Percentiles rank a stretch among this genome's conserved stretches.
Conservation (phyloP, 2,329 filamentous ascomycete genomes). For the Xylariaceae sp. region DNA sequence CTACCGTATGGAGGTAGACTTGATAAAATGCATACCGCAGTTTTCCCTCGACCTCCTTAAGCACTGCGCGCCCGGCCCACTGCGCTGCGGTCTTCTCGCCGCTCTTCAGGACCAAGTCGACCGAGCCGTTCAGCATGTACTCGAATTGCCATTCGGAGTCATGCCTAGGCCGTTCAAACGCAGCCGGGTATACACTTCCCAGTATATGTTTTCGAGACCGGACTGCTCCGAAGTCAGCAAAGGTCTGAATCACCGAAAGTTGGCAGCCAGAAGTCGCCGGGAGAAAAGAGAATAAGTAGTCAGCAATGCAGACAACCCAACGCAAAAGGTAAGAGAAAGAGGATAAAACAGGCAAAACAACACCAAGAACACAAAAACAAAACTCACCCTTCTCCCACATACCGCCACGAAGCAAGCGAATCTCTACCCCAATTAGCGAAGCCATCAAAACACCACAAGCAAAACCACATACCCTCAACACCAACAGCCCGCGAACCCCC, state of each 20-base stretch:
- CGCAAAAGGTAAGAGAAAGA: background rate
- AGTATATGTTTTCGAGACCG: conserved; percentile 40
- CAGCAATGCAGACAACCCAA: background rate
- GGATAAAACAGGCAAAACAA: background rate
- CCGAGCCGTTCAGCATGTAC: conserved; percentile 34
- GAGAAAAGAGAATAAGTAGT: no score
- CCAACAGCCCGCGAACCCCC: conserved; percentile 39
- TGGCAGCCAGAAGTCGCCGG: conserved; percentile 21
- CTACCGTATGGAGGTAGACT: conserved; percentile 33
- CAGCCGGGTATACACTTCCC: conserved; percentile 41
- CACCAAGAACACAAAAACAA: background rate
- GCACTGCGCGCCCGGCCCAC: conserved; percentile 33
- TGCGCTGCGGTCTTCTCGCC: conserved; percentile 22
- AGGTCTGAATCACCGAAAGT: no score
- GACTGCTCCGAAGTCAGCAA: conserved; percentile 23
- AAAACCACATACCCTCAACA: conserved; percentile 29
- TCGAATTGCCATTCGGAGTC: conserved; percentile 27
- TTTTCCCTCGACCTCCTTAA: conserved; percentile 22
- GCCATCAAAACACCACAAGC: background rate
- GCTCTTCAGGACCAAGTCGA: conserved; percentile 24
- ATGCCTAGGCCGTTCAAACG: conserved; percentile 25
- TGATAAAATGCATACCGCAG: conserved; percentile 34
- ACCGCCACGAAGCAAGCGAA: conserved; percentile 37
- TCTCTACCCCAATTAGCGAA: conserved; percentile 33
- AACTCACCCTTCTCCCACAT: conserved; percentile 31